A percentile compares a stretch with the other conserved stretches of the same genome.
Conservation (phyloP, 768 basidiomycete genomes). For the Chalciporus sphaerocephalus region DNA sequence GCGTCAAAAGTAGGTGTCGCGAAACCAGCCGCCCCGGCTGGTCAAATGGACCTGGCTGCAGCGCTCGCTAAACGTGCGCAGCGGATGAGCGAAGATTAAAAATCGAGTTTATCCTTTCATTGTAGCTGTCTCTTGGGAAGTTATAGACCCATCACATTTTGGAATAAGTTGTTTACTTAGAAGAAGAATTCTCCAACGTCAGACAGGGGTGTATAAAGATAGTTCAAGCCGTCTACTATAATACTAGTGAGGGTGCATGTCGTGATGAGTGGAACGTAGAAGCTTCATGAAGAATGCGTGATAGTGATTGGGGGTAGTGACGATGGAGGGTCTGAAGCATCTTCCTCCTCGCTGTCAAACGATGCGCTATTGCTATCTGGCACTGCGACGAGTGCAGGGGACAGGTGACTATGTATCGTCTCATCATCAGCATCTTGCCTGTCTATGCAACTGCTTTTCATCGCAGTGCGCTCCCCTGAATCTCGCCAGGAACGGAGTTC, state of each 20-base stretch:
- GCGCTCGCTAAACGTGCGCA: constrained; percentile 81
- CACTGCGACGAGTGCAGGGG: constrained; percentile 18
- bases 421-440: constrained; percentile 29
- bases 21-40: constrained; percentile 43
- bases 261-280: constrained; percentile 1
- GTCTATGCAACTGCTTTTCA: constrained; percentile 10
- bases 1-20: constrained; percentile 38
- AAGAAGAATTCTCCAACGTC: constrained; percentile 9
- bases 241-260: constrained; percentile 13
- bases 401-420: constrained; percentile 20
- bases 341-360: constrained; percentile 28
- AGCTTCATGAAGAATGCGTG: constrained; percentile 34
- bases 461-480: constrained; percentile 24
- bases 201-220: constrained; percentile 26
- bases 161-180: constrained; percentile 12
- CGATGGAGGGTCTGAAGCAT: constrained; percentile 14
- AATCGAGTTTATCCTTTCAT: background rate
- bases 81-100: constrained; percentile 47
- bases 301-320: constrained; percentile 42
- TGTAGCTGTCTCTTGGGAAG: background rate
- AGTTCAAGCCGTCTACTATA: constrained; percentile 22
- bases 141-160: constrained; percentile 2
- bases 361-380: constrained; percentile 15
- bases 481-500: constrained; percentile 62
- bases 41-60: constrained; percentile 80